Evolutionary conservation across 2,329 filamentous ascomycete genomes (phyloP).

Genomic region (Apiospora rasikravindrae): DNA sequence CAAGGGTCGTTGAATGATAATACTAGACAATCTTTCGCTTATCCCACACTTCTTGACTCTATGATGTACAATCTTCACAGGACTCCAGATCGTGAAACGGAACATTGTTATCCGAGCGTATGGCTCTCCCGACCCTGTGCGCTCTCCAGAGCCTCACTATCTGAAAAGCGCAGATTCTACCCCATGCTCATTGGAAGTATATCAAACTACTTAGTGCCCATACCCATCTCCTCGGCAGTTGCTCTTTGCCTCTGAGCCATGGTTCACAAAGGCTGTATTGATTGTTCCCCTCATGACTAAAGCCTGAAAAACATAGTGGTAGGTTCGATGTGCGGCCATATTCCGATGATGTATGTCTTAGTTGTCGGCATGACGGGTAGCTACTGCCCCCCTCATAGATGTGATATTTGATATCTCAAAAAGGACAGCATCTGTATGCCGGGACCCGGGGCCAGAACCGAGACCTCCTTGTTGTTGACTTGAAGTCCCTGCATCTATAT

Average conservation of each 20-base stretch:
- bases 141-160: background rate
- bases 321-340: background rate
- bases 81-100: conserved; percentile 7
- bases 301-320: background rate
- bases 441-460: background rate
- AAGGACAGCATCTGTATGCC: background rate
- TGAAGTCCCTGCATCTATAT: background rate
- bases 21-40: conserved; percentile 6
- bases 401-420: conserved; percentile 5
- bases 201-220: background rate
- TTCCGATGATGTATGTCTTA: background rate
- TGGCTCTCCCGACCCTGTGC: background rate
- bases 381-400: background rate
- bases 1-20: background rate
- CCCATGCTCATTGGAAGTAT: background rate
- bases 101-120: background rate
- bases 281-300: background rate
- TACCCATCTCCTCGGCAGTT: too few species aligned
- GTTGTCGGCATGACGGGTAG: conserved; percentile 3
- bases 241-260: background rate
- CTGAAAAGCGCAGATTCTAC: background rate
- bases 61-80: background rate
- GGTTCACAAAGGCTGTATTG: background rate
- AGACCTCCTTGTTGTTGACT: background rate
- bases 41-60: background rate